These are phyloP conservation scores for Solanum aculeatissimum DNA, from an alignment of 305 asterid genomes.

Conservation along the genomic window DNA sequence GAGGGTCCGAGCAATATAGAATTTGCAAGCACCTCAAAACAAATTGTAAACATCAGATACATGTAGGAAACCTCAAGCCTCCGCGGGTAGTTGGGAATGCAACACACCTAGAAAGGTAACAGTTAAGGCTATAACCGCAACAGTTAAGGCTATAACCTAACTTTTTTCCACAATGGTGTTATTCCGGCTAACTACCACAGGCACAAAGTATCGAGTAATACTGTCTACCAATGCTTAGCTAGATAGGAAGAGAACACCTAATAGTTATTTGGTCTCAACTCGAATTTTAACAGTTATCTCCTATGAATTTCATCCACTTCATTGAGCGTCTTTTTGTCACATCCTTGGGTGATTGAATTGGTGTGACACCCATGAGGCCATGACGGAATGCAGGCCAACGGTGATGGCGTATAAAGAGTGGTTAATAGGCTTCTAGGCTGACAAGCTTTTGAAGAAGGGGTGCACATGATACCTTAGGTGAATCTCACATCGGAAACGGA, in stretches of 20 bases:
- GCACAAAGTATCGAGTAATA: background rate
- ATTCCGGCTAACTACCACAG: background rate
- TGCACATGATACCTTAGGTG: background rate
- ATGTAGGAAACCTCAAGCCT: background rate
- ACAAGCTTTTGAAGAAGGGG: background rate
- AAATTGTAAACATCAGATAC: background rate
- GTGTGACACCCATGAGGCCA: background rate
- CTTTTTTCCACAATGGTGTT: background rate
- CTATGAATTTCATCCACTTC: background rate
- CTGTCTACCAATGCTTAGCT: background rate
- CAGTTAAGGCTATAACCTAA: background rate
- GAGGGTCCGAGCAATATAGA: background rate
- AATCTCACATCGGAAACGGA: background rate
- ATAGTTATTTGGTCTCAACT: background rate
- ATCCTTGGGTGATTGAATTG: background rate
- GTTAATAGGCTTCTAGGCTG: background rate
- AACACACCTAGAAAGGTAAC: background rate
- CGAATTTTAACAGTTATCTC: background rate
- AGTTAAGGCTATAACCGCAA: background rate
- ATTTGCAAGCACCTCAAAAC: background rate
- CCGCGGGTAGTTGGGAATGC: background rate
- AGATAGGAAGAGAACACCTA: background rate
- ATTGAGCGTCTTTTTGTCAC: background rate
- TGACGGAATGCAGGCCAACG: background rate
- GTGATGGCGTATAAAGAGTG: background rate